Base-by-base conservation (phyloP, 163 green algal genomes). In the Coccomyxa subellipsoidea region DNA sequence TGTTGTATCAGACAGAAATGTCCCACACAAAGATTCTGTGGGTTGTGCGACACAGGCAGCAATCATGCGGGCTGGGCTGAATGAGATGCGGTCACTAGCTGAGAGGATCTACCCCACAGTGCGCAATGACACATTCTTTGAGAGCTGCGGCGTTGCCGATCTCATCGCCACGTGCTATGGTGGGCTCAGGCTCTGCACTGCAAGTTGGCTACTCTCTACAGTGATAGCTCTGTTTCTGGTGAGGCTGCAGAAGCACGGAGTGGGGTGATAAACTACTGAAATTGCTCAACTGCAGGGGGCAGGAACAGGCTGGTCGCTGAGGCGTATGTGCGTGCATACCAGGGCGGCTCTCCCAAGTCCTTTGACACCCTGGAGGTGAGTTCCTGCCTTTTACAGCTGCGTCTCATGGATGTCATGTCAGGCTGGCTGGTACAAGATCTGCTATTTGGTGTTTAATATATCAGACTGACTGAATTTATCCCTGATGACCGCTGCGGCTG, bases 111-210 rank as follows among this genome's bases (percentile, higher is more conserved):
- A 90, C 79, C 89, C 90, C 59, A 85, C 69, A 0, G 90, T 96
- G 39, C 87, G 89, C 4, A 87, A 94, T 38, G 92, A 94, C 35
- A 96, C 93, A 1, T 94, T 94, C 79, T 88, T 93, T 27, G 87
- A 94, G 83, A 82, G 78, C 47, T 95, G 92, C 84, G 93, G 93
- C 7, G 78, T 96, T 40, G 91, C 88, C 0, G 93, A 96, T 85
- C 89, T 96, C 66, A 90, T 96, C 32, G 92, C 90, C 34, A 94
- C 92, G 12, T 96, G 91, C 88, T 94, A 93, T 54, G 92, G 92
- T 32, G 69, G 12, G 29, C 69, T 23, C 23, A 38, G n/a, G 9
- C 69, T 75, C 69, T 21, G 4, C 69, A 75, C n/a, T n/a, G 15
- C n/a, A n/a, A n/a, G n/a, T n/a, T n/a, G n/a, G n/a, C n/a, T n/a